phyloP scores from a whole-genome alignment of 768 basidiomycete genomes.

The Guyanaporus albipodus region DNA sequence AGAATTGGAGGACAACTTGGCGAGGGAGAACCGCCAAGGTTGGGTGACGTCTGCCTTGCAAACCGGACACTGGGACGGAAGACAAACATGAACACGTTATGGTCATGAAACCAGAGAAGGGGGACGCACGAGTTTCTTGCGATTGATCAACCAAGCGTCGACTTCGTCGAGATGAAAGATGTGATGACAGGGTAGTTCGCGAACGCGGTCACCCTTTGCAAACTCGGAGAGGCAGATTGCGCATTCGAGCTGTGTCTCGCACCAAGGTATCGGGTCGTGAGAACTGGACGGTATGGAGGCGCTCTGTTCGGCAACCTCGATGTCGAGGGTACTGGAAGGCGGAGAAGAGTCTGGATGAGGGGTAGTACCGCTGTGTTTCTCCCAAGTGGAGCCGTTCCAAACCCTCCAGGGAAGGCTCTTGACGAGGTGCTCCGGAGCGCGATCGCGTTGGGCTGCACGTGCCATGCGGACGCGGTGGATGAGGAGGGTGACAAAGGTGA shows the following conservation, averaged over 20 bases:
- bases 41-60: constrained; percentile 92
- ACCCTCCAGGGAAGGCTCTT: constrained; percentile 75
- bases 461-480: constrained; percentile 84
- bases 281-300: constrained; percentile 23
- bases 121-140: constrained; percentile 87
- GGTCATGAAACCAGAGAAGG: neutral
- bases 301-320: constrained; percentile 36
- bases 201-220: constrained; percentile 80
- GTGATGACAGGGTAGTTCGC: constrained; percentile 91
- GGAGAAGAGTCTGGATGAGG: constrained; percentile 28
- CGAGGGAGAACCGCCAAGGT: constrained; percentile 35
- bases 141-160: constrained; percentile 87
- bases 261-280: constrained; percentile 58
- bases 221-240: constrained; percentile 92
- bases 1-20: constrained; percentile 9
- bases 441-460: constrained; percentile 77
- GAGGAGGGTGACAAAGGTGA: constrained; percentile 86
- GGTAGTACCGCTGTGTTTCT: constrained; percentile 55
- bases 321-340: constrained; percentile 26
- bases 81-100: no score
- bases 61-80: constrained; percentile 74
- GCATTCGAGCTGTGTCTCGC: constrained; percentile 80
- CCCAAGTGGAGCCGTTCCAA: constrained; percentile 78
- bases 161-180: constrained; percentile 92
- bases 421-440: constrained; percentile 79